Percentiles rank a stretch among this genome's conserved stretches.
These are phyloP conservation scores for Pleurotus giganteus DNA, from an alignment of 768 basidiomycete species.

Conservation along the genomic window DNA sequence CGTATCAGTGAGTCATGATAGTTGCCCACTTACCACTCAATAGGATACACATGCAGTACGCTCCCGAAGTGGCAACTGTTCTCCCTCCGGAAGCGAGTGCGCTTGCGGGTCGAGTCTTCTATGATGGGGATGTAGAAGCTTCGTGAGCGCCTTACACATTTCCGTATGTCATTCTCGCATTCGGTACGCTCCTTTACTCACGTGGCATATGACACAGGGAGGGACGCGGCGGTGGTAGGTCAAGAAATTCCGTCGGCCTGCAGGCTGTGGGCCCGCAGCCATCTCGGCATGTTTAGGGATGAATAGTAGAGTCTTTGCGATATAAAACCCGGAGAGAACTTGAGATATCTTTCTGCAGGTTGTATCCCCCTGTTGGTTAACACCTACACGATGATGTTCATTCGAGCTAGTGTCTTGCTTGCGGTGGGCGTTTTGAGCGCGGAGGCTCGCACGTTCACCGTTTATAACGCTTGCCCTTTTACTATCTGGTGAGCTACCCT, in stretches of 20 bases:
- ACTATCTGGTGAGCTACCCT: conserved; percentile 54
- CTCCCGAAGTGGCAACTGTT: background rate
- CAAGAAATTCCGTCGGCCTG: no score
- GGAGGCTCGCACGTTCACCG: conserved; percentile 57
- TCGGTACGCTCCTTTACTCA: background rate
- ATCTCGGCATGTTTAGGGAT: background rate
- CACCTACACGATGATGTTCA: conserved; percentile 26
- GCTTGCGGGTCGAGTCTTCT: conserved; percentile 1
- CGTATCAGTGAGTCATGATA: background rate
- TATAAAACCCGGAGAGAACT: conserved; percentile 1
- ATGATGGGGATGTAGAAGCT: background rate
- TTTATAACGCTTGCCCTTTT: conserved; percentile 63
- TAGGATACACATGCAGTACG: background rate
- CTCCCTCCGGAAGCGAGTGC: background rate
- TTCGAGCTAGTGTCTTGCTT: conserved; percentile 21
- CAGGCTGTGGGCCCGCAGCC: background rate
- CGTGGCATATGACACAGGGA: background rate
- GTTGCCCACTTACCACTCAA: background rate
- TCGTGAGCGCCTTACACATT: background rate
- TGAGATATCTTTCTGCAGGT: background rate
- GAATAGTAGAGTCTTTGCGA: background rate
- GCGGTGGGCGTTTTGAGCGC: conserved; percentile 30
- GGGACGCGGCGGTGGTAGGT: no score
- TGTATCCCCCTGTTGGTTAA: conserved; percentile 1
- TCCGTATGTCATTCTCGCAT: background rate